Conservation (phyloP, 441 rosid genomes). For the Rhodomyrtus psidioides region DNA sequence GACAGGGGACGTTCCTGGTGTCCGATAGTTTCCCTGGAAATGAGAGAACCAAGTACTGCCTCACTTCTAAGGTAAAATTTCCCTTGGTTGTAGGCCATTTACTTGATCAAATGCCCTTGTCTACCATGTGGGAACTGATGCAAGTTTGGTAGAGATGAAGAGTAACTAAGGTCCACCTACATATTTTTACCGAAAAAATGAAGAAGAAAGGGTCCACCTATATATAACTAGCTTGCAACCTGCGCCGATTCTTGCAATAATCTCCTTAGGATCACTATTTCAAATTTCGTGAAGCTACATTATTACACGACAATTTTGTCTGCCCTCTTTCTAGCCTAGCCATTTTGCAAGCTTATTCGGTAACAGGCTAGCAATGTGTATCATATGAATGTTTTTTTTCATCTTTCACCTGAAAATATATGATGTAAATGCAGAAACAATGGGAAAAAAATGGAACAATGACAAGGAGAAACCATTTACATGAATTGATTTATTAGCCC, state of each 20-base stretch:
- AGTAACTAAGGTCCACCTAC: background rate
- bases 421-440: background rate
- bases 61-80: conserved; percentile 73
- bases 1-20: conserved; percentile 84
- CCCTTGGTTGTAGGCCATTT: background rate
- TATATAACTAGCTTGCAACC: background rate
- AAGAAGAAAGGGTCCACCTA: background rate
- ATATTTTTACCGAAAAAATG: background rate
- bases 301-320: background rate
- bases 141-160: background rate
- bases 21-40: conserved; percentile 99
- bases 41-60: conserved; percentile 95
- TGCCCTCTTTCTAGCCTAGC: background rate
- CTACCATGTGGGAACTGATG: background rate
- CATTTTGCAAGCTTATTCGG: background rate
- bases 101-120: background rate
- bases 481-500: background rate
- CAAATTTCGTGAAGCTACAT: background rate
- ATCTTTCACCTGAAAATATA: background rate
- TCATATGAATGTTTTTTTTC: background rate
- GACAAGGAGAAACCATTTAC: background rate
- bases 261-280: background rate
- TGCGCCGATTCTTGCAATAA: background rate
- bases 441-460: background rate
- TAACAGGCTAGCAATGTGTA: background rate